These are phyloP conservation scores for Hypoxylon sp. DNA, from an alignment of 2,329 filamentous ascomycete genomes.

Conservation along the genomic window DNA sequence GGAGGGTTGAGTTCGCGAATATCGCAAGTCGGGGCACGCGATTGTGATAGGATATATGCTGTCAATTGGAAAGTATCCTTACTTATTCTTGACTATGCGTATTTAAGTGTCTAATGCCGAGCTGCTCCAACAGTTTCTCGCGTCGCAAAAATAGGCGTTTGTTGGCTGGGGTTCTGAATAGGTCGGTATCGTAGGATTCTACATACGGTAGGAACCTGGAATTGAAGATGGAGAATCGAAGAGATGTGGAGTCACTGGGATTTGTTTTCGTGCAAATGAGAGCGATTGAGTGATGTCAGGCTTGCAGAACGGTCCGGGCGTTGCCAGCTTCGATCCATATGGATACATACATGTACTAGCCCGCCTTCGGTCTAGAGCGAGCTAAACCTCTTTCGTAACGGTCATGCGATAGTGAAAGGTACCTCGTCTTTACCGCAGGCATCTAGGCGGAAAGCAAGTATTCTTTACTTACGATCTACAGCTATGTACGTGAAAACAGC, in stretches of 20 bases:
- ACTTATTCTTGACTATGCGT: conserved; percentile 23
- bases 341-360: conserved; percentile 11
- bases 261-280: conserved; percentile 42
- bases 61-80: conserved; percentile 22
- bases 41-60: conserved; percentile 1
- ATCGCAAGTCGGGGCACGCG: conserved; percentile 34
- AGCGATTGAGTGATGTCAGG: conserved; percentile 43
- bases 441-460: conserved; percentile 21
- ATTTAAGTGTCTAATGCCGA: background rate
- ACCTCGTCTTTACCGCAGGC: conserved; percentile 17
- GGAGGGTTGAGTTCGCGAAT: conserved; percentile 19
- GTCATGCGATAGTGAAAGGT: conserved; percentile 32
- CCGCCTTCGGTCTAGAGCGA: conserved; percentile 22
- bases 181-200: conserved; percentile 38
- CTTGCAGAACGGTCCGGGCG: conserved; percentile 37
- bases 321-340: conserved; percentile 12
- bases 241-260: conserved; percentile 39
- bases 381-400: conserved; percentile 35
- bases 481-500: conserved; percentile 2
- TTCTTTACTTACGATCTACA: conserved; percentile 18
- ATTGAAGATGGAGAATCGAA: conserved; percentile 38
- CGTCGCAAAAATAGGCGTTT: conserved; percentile 6
- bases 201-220: conserved; percentile 29
- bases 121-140: conserved; percentile 21
- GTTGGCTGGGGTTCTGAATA: conserved; percentile 24